Evolutionary conservation across 352 stramenopile species (phyloP), one percentile per base, ranked within the genome.

Genomic region (Pythium utonaiense): DNA sequence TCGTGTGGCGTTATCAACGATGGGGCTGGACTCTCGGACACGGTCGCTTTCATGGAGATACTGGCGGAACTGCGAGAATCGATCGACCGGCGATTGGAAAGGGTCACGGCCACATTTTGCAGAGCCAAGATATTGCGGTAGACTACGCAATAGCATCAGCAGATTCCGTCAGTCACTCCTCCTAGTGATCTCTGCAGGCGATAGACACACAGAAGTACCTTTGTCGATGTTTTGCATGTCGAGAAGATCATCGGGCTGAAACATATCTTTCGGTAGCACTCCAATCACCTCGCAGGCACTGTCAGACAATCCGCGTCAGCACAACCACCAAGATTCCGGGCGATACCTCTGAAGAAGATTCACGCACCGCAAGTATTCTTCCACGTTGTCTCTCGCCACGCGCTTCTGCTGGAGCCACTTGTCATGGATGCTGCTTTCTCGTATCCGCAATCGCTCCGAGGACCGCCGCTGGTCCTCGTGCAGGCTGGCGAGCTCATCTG

Each of bases 61-160:
- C 60, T 71, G 19, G 88, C 75, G 0, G 77, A 90, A 53, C 79
- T 90, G 22, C 85, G 80, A 27, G 90, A 81, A 58, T 95, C 81
- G 52, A 92, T 90, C 3, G 86, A 92, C 19, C 86, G 77, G 4
- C 84, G 80, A 48, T 81, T 83, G 2, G 83, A 93, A 27, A 93
- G 74, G n/a, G 74, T 76, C 27, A 93, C 74, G 0, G 81, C 81
- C 50, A 89, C 81, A 3, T 61, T 68, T 38, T 95, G 83, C n/a
- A 95, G 57, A 13, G 83, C 73, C 3, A 93, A 66, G 16, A 95
- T 86, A 61, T 90, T 91, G 49, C 73, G 78, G 41, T 92, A 95
- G 9, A 95, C 86, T 95, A 34, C 42, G 9, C 12, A 40, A n/a
- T n/a, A n/a, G n/a, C n/a, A n/a, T n/a, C n/a, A n/a, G n/a, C n/a